These are phyloP conservation scores for Colletotrichum musae DNA, from an alignment of 2,329 filamentous ascomycete species.

Conservation along the genomic window DNA sequence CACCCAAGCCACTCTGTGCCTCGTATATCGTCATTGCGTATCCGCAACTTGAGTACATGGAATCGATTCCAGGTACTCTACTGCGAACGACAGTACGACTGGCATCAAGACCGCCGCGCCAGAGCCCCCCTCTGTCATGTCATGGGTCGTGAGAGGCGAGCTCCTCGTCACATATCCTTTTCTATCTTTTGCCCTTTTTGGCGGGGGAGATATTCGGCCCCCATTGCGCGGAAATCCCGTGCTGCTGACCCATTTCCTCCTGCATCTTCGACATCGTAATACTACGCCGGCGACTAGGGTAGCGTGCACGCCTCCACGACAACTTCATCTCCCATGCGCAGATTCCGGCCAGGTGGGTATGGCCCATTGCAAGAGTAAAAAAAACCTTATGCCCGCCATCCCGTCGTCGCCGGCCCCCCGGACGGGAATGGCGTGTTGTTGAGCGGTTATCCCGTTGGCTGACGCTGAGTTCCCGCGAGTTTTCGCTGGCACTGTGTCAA, in stretches of 20 bases:
- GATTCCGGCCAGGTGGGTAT: slow-evolving; percentile 1
- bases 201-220: neutral
- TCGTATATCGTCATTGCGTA: slow-evolving; percentile 32
- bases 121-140: neutral
- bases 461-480: too few relatives aligned
- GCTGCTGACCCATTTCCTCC: slow-evolving; percentile 23
- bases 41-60: too few relatives aligned
- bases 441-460: neutral
- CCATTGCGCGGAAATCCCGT: neutral
- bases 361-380: neutral
- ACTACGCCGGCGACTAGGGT: too few relatives aligned
- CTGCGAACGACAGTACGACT: neutral
- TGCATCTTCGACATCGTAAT: neutral
- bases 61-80: too few relatives aligned
- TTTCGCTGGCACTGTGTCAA: too few relatives aligned
- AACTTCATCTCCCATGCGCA: slow-evolving; percentile 27
- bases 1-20: slow-evolving; percentile 19
- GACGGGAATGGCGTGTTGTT: neutral
- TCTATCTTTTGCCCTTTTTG: neutral
- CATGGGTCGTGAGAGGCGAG: neutral
- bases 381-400: neutral
- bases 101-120: neutral
- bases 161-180: neutral
- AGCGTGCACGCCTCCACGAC: slow-evolving; percentile 3
- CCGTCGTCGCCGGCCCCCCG: neutral